phyloP scores from a whole-genome alignment of 1,284 basidiomycete genomes.

The Porogramme epimiltina region DNA sequence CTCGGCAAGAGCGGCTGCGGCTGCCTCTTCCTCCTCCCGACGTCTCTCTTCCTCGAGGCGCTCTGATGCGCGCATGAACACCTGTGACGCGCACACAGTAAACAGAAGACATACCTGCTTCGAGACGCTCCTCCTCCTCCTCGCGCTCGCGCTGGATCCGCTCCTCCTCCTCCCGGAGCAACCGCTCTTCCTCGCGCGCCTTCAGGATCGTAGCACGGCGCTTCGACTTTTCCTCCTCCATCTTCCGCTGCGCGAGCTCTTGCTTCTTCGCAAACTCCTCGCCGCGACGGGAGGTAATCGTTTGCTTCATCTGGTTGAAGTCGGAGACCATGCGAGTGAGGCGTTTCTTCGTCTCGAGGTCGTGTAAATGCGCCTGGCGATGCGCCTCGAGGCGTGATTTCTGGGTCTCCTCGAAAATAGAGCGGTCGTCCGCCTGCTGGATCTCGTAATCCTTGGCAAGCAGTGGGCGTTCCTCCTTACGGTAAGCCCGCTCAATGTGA shows the following conservation, averaged over 20 bases:
- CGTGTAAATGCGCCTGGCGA: constrained; percentile 66
- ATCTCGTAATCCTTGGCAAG: constrained; percentile 86
- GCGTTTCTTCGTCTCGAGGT: constrained; percentile 79
- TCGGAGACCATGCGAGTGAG: constrained; percentile 79
- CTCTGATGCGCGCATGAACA: constrained; percentile 38
- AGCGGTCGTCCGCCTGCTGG: constrained; percentile 80
- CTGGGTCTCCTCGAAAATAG: constrained; percentile 71
- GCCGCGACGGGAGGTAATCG: constrained; percentile 65
- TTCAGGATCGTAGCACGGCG: constrained; percentile 58
- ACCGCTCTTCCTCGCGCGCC: constrained; percentile 60
- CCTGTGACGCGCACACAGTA: background rate
- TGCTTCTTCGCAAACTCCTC: constrained; percentile 72
- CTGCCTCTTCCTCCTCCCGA: constrained; percentile 51
- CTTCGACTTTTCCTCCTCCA: constrained; percentile 87
- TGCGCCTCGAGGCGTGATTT: constrained; percentile 63
- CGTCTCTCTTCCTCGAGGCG: constrained; percentile 57
- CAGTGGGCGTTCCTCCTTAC: constrained; percentile 91
- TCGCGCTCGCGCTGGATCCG: constrained; percentile 45
- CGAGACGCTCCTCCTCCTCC: constrained; percentile 48
- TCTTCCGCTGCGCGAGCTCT: constrained; percentile 67
- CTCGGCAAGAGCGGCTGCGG: constrained; percentile 48
- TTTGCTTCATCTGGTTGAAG: constrained; percentile 63
- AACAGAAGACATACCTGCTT: constrained; percentile 47
- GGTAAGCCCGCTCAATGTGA: constrained; percentile 94
- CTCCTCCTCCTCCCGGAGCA: constrained; percentile 51